These are phyloP conservation scores for Fomitiporia mediterranea DNA, from an alignment of 1,284 basidiomycete species.

Conservation along the genomic window DNA sequence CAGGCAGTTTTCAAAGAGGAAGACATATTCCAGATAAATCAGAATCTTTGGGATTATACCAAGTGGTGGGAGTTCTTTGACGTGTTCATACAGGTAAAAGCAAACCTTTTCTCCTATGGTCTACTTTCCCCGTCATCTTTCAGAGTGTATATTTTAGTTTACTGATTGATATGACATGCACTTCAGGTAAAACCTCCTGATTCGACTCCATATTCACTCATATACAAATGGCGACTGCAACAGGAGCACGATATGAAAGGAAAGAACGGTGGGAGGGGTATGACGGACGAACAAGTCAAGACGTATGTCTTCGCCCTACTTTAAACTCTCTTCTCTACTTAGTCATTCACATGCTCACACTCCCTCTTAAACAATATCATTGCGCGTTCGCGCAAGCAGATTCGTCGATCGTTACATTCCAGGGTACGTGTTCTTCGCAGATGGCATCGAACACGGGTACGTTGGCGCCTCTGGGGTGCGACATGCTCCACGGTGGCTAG, in stretches of 20 bases:
- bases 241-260: conserved; percentile 88
- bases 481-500: conserved; percentile 10
- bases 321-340: conserved; percentile 3
- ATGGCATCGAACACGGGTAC: conserved; percentile 33
- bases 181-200: conserved; percentile 47
- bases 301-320: conserved; percentile 37
- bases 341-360: background rate
- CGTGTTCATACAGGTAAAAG: conserved; percentile 58
- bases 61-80: conserved; percentile 66
- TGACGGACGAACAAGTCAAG: conserved; percentile 78
- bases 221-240: conserved; percentile 79
- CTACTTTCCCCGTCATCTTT: too few species aligned
- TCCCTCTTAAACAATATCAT: background rate
- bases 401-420: conserved; percentile 83
- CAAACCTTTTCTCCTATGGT: background rate
- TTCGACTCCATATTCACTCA: conserved; percentile 46
- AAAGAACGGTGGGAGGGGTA: conserved; percentile 76
- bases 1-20: conserved; percentile 32
- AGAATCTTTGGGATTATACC: conserved; percentile 51
- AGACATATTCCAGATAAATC: conserved; percentile 60
- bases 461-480: background rate
- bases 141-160: too few species aligned
- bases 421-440: conserved; percentile 75
- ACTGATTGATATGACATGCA: too few species aligned
- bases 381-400: conserved; percentile 31